These are phyloP conservation scores for Populus hybrid DNA, from an alignment of 441 rosid species.

Conservation along the genomic window DNA sequence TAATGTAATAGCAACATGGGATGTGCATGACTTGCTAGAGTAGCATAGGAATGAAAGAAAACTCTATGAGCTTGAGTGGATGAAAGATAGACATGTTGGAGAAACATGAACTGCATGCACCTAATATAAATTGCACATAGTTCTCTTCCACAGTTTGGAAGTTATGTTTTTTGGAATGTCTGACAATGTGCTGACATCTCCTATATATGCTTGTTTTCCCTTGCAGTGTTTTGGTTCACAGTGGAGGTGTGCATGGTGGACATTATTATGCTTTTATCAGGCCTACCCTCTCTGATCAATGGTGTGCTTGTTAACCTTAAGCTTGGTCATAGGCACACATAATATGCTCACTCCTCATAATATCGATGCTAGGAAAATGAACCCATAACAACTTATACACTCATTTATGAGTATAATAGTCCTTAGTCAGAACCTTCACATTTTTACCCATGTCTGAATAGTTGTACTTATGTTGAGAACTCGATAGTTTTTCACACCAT, in stretches of 20 bases:
- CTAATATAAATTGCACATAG: neutral
- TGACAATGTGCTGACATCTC: slow-evolving; percentile 12
- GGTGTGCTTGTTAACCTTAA: slow-evolving; percentile 38
- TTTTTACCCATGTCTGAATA: neutral
- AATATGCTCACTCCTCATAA: neutral
- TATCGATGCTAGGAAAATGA: neutral
- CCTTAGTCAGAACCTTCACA: neutral
- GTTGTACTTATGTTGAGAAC: neutral
- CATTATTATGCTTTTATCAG: slow-evolving; percentile 91
- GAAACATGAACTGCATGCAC: neutral
- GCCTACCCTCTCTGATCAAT: slow-evolving; percentile 84
- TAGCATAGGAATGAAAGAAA: neutral
- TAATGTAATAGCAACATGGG: neutral
- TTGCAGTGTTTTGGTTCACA: slow-evolving; percentile 31
- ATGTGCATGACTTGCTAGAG: neutral
- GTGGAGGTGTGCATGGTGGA: too few species aligned
- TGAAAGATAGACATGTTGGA: neutral
- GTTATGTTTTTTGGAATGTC: neutral
- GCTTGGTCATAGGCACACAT: neutral
- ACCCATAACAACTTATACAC: neutral
- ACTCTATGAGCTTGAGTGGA: neutral
- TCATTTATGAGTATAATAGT: neutral
- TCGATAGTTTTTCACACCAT: neutral
- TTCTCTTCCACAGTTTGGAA: neutral
- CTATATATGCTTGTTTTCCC: slow-evolving; percentile 10